phyloP scores from a whole-genome alignment of 306 rosid species.

The Vigna mungo region DNA sequence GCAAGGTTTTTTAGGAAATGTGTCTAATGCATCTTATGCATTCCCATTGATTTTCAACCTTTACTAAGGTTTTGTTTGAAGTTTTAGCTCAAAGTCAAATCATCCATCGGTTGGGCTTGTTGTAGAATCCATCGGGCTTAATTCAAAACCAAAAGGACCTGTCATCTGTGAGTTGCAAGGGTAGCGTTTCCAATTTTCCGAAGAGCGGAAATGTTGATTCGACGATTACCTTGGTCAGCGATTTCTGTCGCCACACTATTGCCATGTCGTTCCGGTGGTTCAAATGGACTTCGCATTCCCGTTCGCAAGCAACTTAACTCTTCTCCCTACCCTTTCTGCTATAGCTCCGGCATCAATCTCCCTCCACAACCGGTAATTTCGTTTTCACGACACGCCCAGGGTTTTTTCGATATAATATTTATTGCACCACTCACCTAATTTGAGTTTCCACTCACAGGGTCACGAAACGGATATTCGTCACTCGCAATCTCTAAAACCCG shows the following conservation, averaged over 20 bases:
- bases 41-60: too few relatives aligned
- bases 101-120: neutral
- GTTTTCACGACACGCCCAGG: neutral
- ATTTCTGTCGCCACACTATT: slow-evolving; percentile 46
- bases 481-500: slow-evolving; percentile 58
- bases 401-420: neutral
- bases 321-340: slow-evolving; percentile 40
- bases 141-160: neutral
- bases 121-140: neutral
- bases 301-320: slow-evolving; percentile 29
- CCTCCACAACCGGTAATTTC: slow-evolving; percentile 59
- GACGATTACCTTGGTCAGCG: slow-evolving; percentile 66
- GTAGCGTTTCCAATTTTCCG: neutral
- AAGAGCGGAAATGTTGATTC: slow-evolving; percentile 56
- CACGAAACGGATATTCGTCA: slow-evolving; percentile 15
- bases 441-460: slow-evolving; percentile 32
- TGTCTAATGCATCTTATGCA: too few relatives aligned
- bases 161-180: neutral
- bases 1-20: too few relatives aligned
- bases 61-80: too few relatives aligned
- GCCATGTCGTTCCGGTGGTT: slow-evolving; percentile 43
- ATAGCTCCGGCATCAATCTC: slow-evolving; percentile 44
- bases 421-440: neutral
- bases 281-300: neutral
- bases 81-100: neutral